Evolutionary conservation across 257 asterid genomes (phyloP).

Genomic region (Prunella vulgaris): DNA sequence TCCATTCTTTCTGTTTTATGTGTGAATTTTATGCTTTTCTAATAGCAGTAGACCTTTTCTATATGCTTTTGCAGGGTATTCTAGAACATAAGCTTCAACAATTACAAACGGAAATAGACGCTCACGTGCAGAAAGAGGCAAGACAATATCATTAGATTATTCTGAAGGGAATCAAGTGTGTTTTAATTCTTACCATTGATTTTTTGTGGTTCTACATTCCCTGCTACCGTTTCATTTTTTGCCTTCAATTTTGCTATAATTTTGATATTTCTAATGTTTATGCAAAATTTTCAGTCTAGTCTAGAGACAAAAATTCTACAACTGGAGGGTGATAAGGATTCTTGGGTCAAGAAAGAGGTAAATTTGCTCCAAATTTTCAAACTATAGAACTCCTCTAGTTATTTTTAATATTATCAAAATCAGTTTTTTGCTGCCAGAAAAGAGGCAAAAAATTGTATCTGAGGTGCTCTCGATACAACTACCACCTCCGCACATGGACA

Average conservation of each 20-base stretch:
- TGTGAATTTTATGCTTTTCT: conserved; percentile 4
- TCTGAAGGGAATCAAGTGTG: neutral
- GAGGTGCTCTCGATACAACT: neutral
- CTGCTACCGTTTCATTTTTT: neutral
- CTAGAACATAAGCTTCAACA: conserved; percentile 35
- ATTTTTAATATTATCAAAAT: neutral
- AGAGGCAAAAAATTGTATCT: neutral
- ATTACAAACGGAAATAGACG: conserved; percentile 36
- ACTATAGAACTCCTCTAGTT: neutral
- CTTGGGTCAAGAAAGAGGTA: conserved; percentile 66
- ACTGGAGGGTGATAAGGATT: conserved; percentile 42
- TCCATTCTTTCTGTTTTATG: neutral
- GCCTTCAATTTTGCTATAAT: neutral
- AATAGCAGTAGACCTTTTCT: conserved; percentile 17
- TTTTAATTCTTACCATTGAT: neutral
- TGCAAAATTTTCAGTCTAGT: conserved; percentile 34
- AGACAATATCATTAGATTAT: neutral
- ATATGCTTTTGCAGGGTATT: conserved; percentile 29
- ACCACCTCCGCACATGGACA: neutral
- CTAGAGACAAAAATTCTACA: conserved; percentile 36
- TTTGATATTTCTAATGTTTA: conserved; percentile 17
- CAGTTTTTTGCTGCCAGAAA: conserved; percentile 10
- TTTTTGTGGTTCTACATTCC: neutral
- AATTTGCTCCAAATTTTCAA: conserved; percentile 10
- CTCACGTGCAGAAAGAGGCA: conserved; percentile 49